Evolutionary conservation across 1,284 basidiomycete genomes (phyloP).

Genomic region (Leccinum cinnamomeum): DNA sequence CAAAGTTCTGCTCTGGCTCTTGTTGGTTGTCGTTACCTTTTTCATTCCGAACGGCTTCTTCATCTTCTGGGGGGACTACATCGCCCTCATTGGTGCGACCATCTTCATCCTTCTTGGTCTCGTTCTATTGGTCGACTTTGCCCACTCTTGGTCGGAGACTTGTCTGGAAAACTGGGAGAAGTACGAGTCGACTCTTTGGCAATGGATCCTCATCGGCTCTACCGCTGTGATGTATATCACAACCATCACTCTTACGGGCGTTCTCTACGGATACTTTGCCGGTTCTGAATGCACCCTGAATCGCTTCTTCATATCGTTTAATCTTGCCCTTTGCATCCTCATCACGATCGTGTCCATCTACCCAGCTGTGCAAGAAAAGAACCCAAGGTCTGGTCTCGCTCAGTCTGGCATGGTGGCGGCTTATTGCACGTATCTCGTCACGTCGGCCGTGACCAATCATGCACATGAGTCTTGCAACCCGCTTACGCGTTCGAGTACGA

Average conservation of each 20-base stretch:
- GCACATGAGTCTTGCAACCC: constrained; percentile 88
- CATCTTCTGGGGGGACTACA: constrained; percentile 95
- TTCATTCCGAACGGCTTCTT: constrained; percentile 94
- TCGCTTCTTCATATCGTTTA: constrained; percentile 94
- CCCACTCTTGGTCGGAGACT: constrained; percentile 97
- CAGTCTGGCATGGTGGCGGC: constrained; percentile 96
- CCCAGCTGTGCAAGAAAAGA: constrained; percentile 88
- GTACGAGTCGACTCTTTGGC: constrained; percentile 88
- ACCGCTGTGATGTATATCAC: constrained; percentile 87
- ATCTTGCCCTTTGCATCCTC: constrained; percentile 79
- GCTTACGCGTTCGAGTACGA: constrained; percentile 65
- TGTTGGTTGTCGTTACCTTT: constrained; percentile 81
- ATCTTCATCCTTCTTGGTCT: constrained; percentile 96
- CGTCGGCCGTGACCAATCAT: constrained; percentile 94
- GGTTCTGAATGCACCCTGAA: constrained; percentile 87
- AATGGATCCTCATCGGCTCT: constrained; percentile 94
- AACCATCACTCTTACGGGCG: constrained; percentile 79
- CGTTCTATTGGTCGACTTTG: constrained; percentile 97
- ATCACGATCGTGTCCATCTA: constrained; percentile 86
- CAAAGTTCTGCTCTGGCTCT: constrained; percentile 85
- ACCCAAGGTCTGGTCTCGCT: constrained; percentile 92
- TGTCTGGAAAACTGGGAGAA: constrained; percentile 96
- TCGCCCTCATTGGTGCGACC: constrained; percentile 88
- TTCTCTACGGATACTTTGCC: constrained; percentile 93
- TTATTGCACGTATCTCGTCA: constrained; percentile 96